A percentile compares a stretch with the other conserved stretches of the same genome.
These are phyloP conservation scores for Lactarius vividus DNA, from an alignment of 768 basidiomycete genomes.

Conservation along the genomic window DNA sequence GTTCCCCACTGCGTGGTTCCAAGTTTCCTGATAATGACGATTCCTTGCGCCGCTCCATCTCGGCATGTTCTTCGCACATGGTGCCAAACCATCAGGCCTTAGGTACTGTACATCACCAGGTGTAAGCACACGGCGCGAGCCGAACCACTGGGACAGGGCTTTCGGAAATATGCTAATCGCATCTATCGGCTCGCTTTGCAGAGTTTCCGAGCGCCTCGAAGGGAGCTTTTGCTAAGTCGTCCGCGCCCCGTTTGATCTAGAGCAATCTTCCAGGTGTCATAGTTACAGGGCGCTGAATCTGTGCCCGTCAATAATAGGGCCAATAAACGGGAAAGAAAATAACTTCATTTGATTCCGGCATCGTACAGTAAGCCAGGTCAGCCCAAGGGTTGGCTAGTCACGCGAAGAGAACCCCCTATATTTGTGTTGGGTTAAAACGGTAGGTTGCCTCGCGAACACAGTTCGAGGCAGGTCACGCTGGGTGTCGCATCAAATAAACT, in stretches of 20 bases:
- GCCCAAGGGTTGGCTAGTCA: background rate
- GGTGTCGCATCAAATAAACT: slow-evolving; percentile 10
- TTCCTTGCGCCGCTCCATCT: slow-evolving; percentile 16
- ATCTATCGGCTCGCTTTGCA: slow-evolving; percentile 3
- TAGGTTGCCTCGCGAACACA: slow-evolving; percentile 4
- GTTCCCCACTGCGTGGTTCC: slow-evolving; percentile 2
- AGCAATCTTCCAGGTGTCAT: slow-evolving; percentile 19
- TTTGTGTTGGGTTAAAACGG: background rate
- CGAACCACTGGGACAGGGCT: slow-evolving; percentile 4
- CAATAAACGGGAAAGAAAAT: slow-evolving; percentile 2
- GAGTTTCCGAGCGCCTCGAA: slow-evolving; percentile 23
- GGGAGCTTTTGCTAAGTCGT: slow-evolving; percentile 17
- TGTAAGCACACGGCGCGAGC: slow-evolving; percentile 1
- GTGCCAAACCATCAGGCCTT: slow-evolving; percentile 1
- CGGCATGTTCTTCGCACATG: slow-evolving; percentile 5
- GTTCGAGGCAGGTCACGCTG: slow-evolving; percentile 19
- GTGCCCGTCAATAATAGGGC: slow-evolving; percentile 1
- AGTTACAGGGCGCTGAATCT: slow-evolving; percentile 20
- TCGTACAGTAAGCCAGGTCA: background rate
- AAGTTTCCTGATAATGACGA: slow-evolving; percentile 17
- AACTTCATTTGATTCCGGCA: slow-evolving; percentile 4
- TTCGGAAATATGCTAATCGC: slow-evolving; percentile 3
- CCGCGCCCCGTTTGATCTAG: slow-evolving; percentile 10
- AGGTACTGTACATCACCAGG: slow-evolving; percentile 6
- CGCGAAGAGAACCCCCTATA: slow-evolving; percentile 3